phyloP scores from a whole-genome alignment of 441 rosid species.

The Aquilaria agallochum region DNA sequence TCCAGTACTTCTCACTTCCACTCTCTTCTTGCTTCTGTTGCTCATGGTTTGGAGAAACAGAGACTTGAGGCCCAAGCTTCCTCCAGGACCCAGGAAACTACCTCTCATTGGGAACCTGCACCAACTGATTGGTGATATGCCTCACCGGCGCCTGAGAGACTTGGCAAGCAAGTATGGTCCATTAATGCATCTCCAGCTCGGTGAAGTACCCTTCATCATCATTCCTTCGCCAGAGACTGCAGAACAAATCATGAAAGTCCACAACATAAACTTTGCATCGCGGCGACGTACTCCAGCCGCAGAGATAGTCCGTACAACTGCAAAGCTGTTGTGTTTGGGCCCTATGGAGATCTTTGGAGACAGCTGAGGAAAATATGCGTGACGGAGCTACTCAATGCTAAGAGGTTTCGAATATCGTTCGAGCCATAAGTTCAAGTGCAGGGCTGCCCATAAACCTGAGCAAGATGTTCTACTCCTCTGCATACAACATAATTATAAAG shows the following conservation, averaged over 20 bases:
- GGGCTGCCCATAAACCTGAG: not conserved
- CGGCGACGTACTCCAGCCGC: not conserved
- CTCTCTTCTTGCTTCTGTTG: too few relatives aligned
- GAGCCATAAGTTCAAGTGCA: not conserved
- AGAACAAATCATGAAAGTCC: not conserved
- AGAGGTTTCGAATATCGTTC: not conserved
- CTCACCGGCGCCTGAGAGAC: not conserved
- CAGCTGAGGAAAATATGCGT: not conserved
- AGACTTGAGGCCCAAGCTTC: not conserved
- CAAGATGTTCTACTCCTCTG: not conserved
- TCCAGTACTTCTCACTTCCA: too few relatives aligned
- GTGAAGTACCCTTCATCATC: not conserved
- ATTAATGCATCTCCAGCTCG: not conserved
- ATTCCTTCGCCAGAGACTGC: not conserved
- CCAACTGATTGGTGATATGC: not conserved
- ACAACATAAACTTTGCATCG: not conserved
- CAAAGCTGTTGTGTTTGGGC: not conserved
- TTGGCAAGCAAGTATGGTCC: not conserved
- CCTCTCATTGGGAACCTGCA: not conserved
- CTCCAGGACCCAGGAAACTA: not conserved
- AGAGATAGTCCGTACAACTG: not conserved
- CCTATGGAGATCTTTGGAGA: not conserved
- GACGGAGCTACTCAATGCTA: not conserved
- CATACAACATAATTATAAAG: not conserved
- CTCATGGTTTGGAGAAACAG: too few relatives aligned